These are phyloP conservation scores for Vigna radiata DNA, from an alignment of 306 rosid species.

Conservation along the genomic window DNA sequence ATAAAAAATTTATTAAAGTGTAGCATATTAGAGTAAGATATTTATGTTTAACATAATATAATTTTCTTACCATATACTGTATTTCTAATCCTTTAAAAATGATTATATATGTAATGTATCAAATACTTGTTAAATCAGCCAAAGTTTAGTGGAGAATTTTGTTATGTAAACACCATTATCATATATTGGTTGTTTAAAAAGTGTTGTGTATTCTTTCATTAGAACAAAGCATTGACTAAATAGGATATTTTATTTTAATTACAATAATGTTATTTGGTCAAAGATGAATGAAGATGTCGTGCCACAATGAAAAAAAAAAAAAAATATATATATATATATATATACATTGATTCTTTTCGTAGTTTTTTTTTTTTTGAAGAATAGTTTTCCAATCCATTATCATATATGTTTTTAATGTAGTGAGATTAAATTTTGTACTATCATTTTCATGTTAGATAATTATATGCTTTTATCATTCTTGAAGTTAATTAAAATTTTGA, in stretches of 20 bases:
- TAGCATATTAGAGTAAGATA: not conserved
- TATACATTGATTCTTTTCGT: not conserved
- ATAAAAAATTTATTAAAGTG: not conserved
- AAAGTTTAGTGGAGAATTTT: not conserved
- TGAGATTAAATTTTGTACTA: not conserved
- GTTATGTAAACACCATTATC: not conserved
- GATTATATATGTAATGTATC: not conserved
- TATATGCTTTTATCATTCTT: not conserved
- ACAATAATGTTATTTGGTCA: not conserved
- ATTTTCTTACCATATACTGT: not conserved
- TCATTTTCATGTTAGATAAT: not conserved
- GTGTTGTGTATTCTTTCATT: not conserved
- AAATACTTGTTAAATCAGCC: not conserved
- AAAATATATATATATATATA: too few relatives aligned
- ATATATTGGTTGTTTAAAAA: not conserved
- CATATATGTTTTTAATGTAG: not conserved
- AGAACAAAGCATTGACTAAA: conserved; percentile 2
- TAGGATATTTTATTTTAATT: not conserved
- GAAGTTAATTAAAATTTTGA: conserved; percentile 11
- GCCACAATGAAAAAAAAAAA: not conserved
- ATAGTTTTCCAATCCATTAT: not conserved
- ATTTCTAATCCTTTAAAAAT: not conserved
- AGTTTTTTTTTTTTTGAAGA: not conserved
- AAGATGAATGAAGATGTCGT: not conserved
- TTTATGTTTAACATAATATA: not conserved